Percentiles rank a stretch among this genome's conserved stretches.
Conservation (phyloP, 305 asterid genomes). For the Ajuga reptans region DNA sequence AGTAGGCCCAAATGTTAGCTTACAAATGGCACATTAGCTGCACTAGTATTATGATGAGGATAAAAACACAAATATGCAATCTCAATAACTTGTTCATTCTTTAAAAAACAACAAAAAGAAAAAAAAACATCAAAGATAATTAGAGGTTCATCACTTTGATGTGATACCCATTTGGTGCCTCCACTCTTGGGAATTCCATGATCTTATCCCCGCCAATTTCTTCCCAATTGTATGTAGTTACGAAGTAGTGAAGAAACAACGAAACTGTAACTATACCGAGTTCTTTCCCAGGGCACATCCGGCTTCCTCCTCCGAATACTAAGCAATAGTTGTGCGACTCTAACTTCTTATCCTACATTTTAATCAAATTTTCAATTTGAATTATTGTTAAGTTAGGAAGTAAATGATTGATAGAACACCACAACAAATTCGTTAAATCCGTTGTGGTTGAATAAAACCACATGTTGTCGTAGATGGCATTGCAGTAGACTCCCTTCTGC, state of each 20-base stretch:
- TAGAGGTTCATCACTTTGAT: conserved; percentile 31
- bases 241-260: conserved; percentile 59
- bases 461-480: too few relatives aligned
- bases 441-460: too few relatives aligned
- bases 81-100: too few relatives aligned
- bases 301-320: conserved; percentile 51
- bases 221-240: conserved; percentile 53
- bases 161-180: conserved; percentile 46
- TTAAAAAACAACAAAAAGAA: too few relatives aligned
- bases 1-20: background rate
- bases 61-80: too few relatives aligned
- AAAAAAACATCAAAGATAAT: background rate
- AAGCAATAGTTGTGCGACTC: conserved; percentile 47
- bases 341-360: conserved; percentile 31
- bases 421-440: too few relatives aligned
- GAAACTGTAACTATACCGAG: conserved; percentile 49
- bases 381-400: background rate
- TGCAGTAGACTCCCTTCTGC: too few relatives aligned
- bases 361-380: background rate
- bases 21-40: background rate
- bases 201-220: conserved; percentile 43
- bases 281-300: conserved; percentile 77
- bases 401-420: background rate
- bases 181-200: conserved; percentile 43
- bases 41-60: too few relatives aligned